Conservation (phyloP, 768 basidiomycete species). For the Trametes villosa region DNA sequence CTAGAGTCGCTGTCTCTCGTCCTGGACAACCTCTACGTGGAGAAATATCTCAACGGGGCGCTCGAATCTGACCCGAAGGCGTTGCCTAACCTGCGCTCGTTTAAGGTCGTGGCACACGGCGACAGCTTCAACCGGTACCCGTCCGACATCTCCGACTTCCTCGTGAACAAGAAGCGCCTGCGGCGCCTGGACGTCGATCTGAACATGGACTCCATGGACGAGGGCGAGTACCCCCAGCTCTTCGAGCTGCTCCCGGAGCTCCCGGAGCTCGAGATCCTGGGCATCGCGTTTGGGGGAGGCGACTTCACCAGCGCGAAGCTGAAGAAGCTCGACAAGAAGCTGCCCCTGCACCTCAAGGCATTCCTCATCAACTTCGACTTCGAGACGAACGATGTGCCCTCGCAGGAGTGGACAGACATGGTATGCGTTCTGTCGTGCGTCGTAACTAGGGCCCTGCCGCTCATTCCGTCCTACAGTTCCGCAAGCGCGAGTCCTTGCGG, state of each 20-base stretch:
- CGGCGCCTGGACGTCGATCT: constrained; percentile 11
- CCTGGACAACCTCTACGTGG: neutral
- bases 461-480: neutral
- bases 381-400: neutral
- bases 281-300: neutral
- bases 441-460: neutral
- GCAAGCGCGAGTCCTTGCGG: neutral
- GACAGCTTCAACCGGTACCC: neutral
- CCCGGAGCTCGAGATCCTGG: constrained; percentile 13
- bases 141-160: neutral
- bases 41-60: neutral
- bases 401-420: neutral
- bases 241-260: neutral
- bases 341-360: neutral
- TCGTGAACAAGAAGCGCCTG: constrained; percentile 6
- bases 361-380: neutral
- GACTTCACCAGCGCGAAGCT: neutral
- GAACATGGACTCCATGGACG: neutral
- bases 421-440: neutral
- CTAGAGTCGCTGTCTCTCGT: constrained; percentile 11
- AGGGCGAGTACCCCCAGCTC: neutral
- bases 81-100: constrained; percentile 5
- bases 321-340: neutral
- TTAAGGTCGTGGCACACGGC: constrained; percentile 10
- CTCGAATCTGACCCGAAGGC: neutral